Evolutionary conservation across 176 grass and related monocot species (phyloP), one percentile per base, ranked within the genome.

Genomic region (Rhynchospora pubera): DNA sequence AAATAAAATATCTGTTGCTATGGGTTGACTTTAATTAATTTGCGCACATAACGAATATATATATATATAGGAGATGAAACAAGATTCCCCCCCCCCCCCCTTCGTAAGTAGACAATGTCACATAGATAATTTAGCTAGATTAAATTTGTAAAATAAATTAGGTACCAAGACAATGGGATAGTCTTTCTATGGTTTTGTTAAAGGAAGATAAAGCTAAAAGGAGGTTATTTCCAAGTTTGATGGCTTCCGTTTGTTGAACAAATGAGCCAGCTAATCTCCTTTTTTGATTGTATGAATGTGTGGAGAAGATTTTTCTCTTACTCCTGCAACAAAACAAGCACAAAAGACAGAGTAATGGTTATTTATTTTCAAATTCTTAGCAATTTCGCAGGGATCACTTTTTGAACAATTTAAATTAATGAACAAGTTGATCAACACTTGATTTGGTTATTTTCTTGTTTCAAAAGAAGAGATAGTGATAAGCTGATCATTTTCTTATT

Each of bases 281-380:
- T 74, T 51, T 74, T 52, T 74, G n/a, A 26, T 52, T 74, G 19
- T 50, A 73, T 73, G 69, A 13, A 72, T 51, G 46, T 74, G 45
- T 8, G 2, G 5, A 74, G 12, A 74, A 74, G 11, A 24, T 3
- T 1, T 1, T 15, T 70, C 39, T 21, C 39, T 26, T 6, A 24
- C 45, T 74, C 70, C 12, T 53, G 47, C 71, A 75, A 75, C 71
- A 75, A 53, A 75, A 28, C 71, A 75, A 53, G 71, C 47, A 75
- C 21, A 75, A 28, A 53, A 75, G 47, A 75, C 47, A 52, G n/a
- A n/a, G 46, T 30, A 51, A 74, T 74, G 70, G 70, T 51, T 51
- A 13, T 73, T 11, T 2, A 51, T 52, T 53, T 30, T 15, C 22
- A 75, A 26, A 51, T 74, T 51, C 12, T 23, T 28, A 26, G 46